These are phyloP conservation scores for Gynochthodes officinalis DNA, from an alignment of 257 asterid genomes.

Conservation along the genomic window DNA sequence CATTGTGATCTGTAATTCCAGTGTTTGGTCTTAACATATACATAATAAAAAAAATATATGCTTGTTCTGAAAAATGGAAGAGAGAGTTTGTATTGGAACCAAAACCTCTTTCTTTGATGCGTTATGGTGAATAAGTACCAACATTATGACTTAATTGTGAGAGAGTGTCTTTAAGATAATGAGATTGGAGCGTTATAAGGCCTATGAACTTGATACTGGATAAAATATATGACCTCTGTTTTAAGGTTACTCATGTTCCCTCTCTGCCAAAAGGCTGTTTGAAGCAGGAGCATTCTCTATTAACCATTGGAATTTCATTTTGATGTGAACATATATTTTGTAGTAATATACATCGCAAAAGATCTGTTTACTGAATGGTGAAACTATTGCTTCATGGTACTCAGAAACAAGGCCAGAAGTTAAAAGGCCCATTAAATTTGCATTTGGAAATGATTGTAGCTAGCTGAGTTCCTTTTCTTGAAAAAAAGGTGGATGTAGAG, in stretches of 20 bases:
- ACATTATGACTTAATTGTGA: background rate
- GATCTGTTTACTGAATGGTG: background rate
- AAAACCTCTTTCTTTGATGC: background rate
- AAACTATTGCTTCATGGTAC: background rate
- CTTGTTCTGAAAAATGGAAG: background rate
- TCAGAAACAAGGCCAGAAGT: background rate
- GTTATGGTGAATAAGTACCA: background rate
- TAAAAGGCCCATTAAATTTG: background rate
- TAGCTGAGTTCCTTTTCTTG: no score
- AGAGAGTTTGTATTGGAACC: background rate
- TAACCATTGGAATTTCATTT: background rate
- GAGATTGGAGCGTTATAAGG: background rate
- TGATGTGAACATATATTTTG: background rate
- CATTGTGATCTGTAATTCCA: background rate
- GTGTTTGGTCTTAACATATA: background rate
- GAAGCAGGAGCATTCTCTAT: background rate
- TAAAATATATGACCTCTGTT: background rate
- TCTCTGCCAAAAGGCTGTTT: background rate
- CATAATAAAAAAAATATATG: background rate
- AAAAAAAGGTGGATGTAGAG: background rate
- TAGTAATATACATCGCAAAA: background rate
- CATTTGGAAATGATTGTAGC: background rate
- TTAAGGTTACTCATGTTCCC: background rate
- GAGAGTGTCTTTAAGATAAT: background rate
- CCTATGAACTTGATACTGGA: background rate